A percentile compares a stretch with the other conserved stretches of the same genome.
Evolutionary conservation across 345 rosid species (phyloP).

Genomic region (Citrus inodora): DNA sequence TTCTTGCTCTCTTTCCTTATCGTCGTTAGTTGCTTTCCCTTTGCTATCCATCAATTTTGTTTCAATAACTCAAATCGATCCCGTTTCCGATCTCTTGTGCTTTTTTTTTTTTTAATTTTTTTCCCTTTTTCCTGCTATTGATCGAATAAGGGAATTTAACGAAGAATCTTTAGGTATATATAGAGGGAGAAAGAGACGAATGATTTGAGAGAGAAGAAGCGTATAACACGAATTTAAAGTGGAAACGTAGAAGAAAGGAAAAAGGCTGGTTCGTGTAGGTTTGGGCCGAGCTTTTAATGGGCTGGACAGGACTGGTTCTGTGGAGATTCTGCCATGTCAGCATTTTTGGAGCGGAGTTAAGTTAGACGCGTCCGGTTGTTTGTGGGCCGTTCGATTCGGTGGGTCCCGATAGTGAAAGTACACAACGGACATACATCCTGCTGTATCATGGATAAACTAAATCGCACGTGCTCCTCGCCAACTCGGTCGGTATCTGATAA

Average conservation of each 20-base stretch:
- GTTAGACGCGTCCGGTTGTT: background rate
- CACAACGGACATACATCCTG: background rate
- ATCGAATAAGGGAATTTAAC: slow-evolving; percentile 8
- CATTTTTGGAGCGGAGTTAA: background rate
- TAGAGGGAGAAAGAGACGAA: background rate
- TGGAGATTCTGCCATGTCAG: background rate
- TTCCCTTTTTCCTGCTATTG: background rate
- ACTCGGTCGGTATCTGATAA: too few species aligned
- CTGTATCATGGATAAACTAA: background rate
- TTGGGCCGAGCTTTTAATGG: background rate
- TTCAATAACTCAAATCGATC: background rate
- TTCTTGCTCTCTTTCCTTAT: slow-evolving; percentile 15
- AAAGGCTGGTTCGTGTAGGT: background rate
- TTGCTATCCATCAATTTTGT: slow-evolving; percentile 28
- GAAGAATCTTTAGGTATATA: background rate
- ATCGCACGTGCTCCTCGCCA: background rate
- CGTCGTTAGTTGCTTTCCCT: slow-evolving; percentile 19
- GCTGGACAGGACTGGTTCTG: background rate
- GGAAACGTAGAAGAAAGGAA: background rate
- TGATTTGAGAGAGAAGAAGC: background rate
- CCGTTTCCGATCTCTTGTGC: background rate
- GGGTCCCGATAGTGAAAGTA: background rate
- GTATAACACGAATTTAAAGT: background rate
- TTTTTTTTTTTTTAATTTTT: background rate
- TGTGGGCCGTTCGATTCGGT: background rate